Conservation (phyloP, 202 grass and related monocot genomes). For the Thinopyrum obtusiflorum region DNA sequence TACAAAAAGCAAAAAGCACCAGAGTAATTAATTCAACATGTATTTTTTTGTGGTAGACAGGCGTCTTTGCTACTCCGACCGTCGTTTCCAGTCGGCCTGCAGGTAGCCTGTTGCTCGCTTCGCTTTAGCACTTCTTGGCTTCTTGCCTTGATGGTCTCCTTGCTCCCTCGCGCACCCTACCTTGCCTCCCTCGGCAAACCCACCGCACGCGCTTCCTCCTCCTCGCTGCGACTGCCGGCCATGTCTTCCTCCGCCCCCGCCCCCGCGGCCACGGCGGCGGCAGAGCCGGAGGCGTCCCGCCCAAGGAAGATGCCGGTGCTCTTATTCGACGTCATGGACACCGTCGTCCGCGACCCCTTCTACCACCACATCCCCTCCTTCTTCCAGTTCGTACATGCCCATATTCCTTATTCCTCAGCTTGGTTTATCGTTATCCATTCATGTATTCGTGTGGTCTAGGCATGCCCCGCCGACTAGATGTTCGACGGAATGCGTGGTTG, state of each 20-base stretch:
- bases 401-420: background rate
- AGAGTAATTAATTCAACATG: too few species aligned
- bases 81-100: background rate
- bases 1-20: too few species aligned
- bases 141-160: constrained; percentile 37
- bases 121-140: background rate
- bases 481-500: constrained; percentile 27
- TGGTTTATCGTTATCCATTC: background rate
- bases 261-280: background rate
- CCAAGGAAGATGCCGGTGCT: constrained; percentile 69
- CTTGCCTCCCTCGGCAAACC: constrained; percentile 37
- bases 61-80: background rate
- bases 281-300: background rate
- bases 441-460: background rate
- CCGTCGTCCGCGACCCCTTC: constrained; percentile 87
- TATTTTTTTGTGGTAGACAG: too few species aligned
- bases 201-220: background rate
- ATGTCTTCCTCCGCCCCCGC: constrained; percentile 21
- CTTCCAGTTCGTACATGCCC: constrained; percentile 59
- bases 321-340: constrained; percentile 96
- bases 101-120: background rate
- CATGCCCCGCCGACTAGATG: background rate
- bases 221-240: constrained; percentile 23
- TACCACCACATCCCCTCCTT: constrained; percentile 84
- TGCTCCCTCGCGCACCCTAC: constrained; percentile 36